Percentiles rank a stretch among this genome's conserved stretches.
Conservation (phyloP, 345 rosid species). For the Litchi chinensis region DNA sequence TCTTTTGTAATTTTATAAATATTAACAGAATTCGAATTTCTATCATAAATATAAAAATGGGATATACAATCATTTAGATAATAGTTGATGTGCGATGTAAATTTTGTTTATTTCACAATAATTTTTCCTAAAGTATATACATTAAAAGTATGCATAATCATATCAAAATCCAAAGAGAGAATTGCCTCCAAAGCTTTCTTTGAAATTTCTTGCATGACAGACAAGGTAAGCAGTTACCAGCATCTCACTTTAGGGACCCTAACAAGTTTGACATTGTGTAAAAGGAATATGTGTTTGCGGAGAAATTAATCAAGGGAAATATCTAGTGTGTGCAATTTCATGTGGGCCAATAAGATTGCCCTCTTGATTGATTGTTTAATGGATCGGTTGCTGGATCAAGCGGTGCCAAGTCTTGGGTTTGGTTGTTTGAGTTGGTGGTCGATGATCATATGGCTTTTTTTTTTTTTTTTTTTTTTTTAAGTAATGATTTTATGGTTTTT, state of each 20-base stretch:
- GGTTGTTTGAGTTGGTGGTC: neutral
- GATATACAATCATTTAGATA: no score
- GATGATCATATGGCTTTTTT: neutral
- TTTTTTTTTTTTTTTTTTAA: no score
- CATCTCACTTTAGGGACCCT: conserved; percentile 16
- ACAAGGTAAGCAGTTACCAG: conserved; percentile 19
- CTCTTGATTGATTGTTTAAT: neutral
- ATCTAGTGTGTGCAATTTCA: neutral
- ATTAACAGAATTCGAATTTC: no score
- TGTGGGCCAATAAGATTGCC: neutral
- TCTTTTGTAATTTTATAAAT: no score
- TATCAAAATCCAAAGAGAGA: neutral
- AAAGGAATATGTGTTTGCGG: neutral
- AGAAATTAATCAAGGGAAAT: neutral
- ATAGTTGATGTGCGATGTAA: no score
- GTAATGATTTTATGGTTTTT: neutral
- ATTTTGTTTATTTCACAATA: no score
- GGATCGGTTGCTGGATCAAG: neutral
- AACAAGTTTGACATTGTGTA: conserved; percentile 21
- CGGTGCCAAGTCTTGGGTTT: neutral
- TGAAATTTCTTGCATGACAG: conserved; percentile 13
- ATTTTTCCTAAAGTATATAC: neutral
- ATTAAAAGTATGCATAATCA: no score
- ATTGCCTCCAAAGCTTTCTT: neutral
- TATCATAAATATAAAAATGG: no score